Evolutionary conservation across 192 early-diverging fungal species (phyloP).

Genomic region (Phycomyces nitens): DNA sequence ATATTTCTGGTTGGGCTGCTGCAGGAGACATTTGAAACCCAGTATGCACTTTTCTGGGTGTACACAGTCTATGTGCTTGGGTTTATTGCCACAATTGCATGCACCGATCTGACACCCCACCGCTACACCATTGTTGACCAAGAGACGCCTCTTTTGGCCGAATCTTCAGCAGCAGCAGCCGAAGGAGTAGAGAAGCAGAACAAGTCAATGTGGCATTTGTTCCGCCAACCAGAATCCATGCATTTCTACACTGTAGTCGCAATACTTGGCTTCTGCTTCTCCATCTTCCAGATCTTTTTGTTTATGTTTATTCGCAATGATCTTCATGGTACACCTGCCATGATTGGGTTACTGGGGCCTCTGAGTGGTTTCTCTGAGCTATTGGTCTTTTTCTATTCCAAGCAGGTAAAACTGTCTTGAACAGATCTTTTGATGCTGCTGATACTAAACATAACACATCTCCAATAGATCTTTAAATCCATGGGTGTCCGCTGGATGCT

Average conservation of each 20-base stretch:
- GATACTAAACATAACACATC: not conserved
- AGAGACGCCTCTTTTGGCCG: not conserved
- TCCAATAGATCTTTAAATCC: not conserved
- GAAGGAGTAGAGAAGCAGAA: too few species aligned
- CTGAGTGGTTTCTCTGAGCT: conserved; percentile 18
- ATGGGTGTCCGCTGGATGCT: conserved; percentile 6
- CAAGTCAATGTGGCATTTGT: conserved; percentile 14
- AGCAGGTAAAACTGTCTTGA: conserved; percentile 6
- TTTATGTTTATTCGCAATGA: conserved; percentile 24
- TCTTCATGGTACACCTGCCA: conserved; percentile 9
- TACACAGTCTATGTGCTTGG: conserved; percentile 1
- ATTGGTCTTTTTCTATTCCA: conserved; percentile 15
- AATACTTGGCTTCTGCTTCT: conserved; percentile 12
- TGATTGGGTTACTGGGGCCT: conserved; percentile 17
- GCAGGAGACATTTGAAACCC: conserved; percentile 3
- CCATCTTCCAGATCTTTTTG: conserved; percentile 16
- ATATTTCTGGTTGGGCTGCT: conserved; percentile 13
- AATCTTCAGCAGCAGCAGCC: not conserved
- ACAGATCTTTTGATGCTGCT: too few species aligned
- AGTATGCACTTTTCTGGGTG: conserved; percentile 17
- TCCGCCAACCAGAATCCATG: not conserved
- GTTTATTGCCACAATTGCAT: conserved; percentile 9
- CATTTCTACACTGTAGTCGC: conserved; percentile 13
- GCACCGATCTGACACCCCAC: not conserved
- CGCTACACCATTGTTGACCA: not conserved